Conservation (phyloP, 306 rosid species). For the Carpinus viminea region DNA sequence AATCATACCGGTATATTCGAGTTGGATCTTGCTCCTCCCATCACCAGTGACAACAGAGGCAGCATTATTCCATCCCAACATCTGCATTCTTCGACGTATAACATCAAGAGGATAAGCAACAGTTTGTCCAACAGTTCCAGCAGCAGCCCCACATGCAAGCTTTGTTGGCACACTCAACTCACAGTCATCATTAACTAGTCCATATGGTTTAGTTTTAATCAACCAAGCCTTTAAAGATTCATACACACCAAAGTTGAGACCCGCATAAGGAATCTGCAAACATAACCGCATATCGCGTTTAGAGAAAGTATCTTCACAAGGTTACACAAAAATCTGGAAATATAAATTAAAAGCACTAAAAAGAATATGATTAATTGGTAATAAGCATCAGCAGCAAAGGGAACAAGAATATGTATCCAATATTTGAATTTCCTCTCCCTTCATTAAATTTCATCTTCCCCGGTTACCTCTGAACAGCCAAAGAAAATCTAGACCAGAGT, state of each 20-base stretch:
- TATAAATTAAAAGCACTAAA: neutral
- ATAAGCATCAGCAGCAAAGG: slow-evolving; percentile 2
- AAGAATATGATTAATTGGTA: neutral
- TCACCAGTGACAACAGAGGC: slow-evolving; percentile 84
- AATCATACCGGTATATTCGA: slow-evolving; percentile 89
- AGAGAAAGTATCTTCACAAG: slow-evolving; percentile 13
- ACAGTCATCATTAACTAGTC: slow-evolving; percentile 56
- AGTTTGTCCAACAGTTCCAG: slow-evolving; percentile 97
- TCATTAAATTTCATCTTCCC: neutral
- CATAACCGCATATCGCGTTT: slow-evolving; percentile 2
- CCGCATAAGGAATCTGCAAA: slow-evolving; percentile 89
- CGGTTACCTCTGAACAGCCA: neutral
- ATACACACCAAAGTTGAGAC: slow-evolving; percentile 97
- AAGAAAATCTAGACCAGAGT: neutral
- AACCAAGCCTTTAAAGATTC: slow-evolving; percentile 94
- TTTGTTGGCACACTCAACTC: slow-evolving; percentile 89
- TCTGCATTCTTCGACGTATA: slow-evolving; percentile 98
- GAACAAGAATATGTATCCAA: neutral
- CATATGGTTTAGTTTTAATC: slow-evolving; percentile 64
- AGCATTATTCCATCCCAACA: slow-evolving; percentile 98
- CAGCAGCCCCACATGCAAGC: slow-evolving; percentile 96
- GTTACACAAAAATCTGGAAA: slow-evolving; percentile 13
- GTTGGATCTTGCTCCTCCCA: slow-evolving; percentile 70
- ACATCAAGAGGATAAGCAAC: slow-evolving; percentile 99
- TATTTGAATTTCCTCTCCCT: neutral